Evolutionary conservation across 169 alveolate genomes (phyloP).

Genomic region (Prorocentrum cordatum): DNA sequence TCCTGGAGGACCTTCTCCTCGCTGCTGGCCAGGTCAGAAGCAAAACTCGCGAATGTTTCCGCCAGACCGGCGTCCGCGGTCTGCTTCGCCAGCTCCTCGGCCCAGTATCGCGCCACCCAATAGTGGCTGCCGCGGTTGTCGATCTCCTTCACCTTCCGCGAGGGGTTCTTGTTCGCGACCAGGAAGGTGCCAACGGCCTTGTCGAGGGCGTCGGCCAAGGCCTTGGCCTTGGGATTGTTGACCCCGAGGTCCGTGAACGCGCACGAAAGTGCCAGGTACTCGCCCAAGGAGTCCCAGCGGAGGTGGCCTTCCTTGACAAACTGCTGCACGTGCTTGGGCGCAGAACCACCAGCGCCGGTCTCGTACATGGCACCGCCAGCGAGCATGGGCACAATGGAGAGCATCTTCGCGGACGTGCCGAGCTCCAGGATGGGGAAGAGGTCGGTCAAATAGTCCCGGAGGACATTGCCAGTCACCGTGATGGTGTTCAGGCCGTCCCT

Average conservation of each 20-base stretch:
- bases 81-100: slow-evolving; percentile 1
- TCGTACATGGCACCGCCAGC: neutral
- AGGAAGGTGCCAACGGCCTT: neutral
- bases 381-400: slow-evolving; percentile 17
- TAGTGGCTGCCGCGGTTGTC: slow-evolving; percentile 43
- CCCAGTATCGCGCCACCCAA: neutral
- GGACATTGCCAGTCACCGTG: slow-evolving; percentile 56
- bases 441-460: slow-evolving; percentile 68
- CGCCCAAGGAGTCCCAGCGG: neutral
- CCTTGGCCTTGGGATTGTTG: neutral
- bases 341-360: neutral
- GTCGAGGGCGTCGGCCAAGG: neutral
- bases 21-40: neutral
- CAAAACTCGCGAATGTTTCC: neutral
- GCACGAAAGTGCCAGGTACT: neutral
- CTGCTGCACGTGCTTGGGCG: neutral
- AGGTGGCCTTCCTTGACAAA: neutral
- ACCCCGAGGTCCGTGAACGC: neutral
- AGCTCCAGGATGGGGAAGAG: slow-evolving; percentile 65
- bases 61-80: neutral
- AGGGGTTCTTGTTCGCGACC: slow-evolving; percentile 6
- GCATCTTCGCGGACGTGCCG: slow-evolving; percentile 70
- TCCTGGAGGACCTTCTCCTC: neutral
- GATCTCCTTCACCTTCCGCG: slow-evolving; percentile 13
- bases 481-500: slow-evolving; percentile 17